These are phyloP conservation scores for Naegleria gruberi DNA, from an alignment of 208 protist species.

Conservation along the genomic window DNA sequence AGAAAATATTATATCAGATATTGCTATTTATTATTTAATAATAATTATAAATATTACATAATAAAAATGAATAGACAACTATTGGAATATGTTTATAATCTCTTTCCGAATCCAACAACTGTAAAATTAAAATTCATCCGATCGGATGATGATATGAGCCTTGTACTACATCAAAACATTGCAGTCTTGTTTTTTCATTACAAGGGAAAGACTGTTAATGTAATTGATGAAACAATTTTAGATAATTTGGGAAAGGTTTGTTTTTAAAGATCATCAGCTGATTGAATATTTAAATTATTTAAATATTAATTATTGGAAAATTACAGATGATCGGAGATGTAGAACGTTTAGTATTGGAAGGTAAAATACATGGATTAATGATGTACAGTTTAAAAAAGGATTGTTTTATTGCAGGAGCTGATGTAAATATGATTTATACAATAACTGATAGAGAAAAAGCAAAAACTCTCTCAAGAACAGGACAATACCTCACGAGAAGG, in stretches of 20 bases:
- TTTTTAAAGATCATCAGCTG: not conserved
- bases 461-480: slow-evolving; percentile 36
- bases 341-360: not conserved
- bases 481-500: slow-evolving; percentile 56
- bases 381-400: slow-evolving; percentile 3
- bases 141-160: not conserved
- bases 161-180: not conserved
- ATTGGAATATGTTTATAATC: not conserved
- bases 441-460: not conserved
- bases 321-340: not conserved
- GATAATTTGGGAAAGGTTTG: not conserved
- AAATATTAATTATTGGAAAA: not conserved
- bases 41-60: not conserved
- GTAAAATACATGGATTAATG: not conserved
- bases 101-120: not conserved
- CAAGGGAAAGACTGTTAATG: not conserved
- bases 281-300: too few species aligned
- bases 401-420: slow-evolving; percentile 5
- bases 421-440: not conserved
- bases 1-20: too few species aligned
- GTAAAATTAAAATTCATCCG: not conserved
- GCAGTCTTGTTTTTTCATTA: not conserved
- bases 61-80: not conserved
- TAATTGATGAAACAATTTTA: not conserved
- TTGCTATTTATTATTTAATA: too few species aligned